Percentiles rank a stretch among this genome's conserved stretches.
Evolutionary conservation across 1,284 basidiomycete species (phyloP).

Genomic region (Trichosporon coremiiforme): DNA sequence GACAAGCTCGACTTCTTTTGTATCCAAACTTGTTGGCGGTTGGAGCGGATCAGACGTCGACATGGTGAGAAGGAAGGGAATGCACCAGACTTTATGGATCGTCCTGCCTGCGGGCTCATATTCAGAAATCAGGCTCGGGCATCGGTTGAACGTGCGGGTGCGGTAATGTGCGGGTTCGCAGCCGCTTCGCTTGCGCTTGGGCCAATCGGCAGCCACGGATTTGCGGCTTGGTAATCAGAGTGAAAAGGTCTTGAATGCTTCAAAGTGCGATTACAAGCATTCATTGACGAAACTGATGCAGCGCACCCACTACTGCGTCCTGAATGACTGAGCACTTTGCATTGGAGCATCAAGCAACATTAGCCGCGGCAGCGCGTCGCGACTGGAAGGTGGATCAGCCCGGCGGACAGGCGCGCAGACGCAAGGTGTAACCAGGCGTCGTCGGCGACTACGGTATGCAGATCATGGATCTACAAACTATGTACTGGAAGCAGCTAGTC

Average conservation of each 20-base stretch:
- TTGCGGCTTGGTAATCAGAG: neutral
- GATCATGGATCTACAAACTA: too few species aligned
- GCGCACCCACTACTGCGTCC: neutral
- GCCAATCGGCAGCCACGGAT: neutral
- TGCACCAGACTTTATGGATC: neutral
- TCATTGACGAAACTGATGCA: too few species aligned
- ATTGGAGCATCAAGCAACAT: neutral
- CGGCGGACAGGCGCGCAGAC: too few species aligned
- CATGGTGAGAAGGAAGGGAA: neutral
- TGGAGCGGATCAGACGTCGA: neutral
- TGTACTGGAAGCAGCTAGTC: too few species aligned
- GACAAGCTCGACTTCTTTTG: neutral
- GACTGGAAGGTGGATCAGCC: too few species aligned
- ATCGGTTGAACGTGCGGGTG: neutral
- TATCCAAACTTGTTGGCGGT: neutral
- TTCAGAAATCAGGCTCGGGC: constrained; percentile 13
- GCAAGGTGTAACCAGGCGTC: too few species aligned
- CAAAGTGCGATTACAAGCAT: neutral
- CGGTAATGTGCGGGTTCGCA: neutral
- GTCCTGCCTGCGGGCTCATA: neutral
- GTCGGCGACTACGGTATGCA: too few species aligned
- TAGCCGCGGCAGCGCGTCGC: too few species aligned
- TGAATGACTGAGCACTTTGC: neutral
- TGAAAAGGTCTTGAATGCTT: neutral
- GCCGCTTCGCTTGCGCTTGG: neutral